Evolutionary conservation across 257 asterid species (phyloP).

Genomic region (Plantago ovata): DNA sequence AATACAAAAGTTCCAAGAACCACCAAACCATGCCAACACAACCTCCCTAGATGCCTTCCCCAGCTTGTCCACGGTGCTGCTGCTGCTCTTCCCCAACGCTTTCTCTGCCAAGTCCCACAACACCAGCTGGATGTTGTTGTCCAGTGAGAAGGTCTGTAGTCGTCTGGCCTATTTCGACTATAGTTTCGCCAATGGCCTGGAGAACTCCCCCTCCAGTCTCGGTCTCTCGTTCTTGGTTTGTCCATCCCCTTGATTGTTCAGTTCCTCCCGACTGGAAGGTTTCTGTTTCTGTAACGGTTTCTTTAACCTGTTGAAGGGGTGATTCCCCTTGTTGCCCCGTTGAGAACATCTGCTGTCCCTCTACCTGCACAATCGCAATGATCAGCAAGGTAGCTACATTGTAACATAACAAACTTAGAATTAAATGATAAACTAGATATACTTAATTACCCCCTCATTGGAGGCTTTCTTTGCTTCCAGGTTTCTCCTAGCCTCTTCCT

Average conservation of each 20-base stretch:
- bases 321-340: slow-evolving; percentile 12
- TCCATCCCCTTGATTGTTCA: slow-evolving; percentile 14
- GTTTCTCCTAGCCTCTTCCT: slow-evolving; percentile 48
- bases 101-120: background rate
- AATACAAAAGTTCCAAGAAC: too few species aligned
- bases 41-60: too few species aligned
- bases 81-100: background rate
- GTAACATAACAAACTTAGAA: background rate
- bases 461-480: slow-evolving; percentile 27
- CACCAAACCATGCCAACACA: too few species aligned
- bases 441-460: slow-evolving; percentile 24
- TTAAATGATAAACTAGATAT: background rate
- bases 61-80: background rate
- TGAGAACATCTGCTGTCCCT: slow-evolving; percentile 14
- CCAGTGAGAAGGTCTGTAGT: slow-evolving; percentile 63
- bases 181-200: slow-evolving; percentile 81
- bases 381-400: background rate
- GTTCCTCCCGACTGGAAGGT: slow-evolving; percentile 9
- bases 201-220: slow-evolving; percentile 33
- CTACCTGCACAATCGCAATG: slow-evolving; percentile 22
- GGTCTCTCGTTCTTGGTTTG: slow-evolving; percentile 6
- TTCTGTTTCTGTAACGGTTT: background rate
- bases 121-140: slow-evolving; percentile 14
- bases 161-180: slow-evolving; percentile 75
- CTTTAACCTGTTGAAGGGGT: background rate